Evolutionary conservation across 306 rosid species (phyloP).

Genomic region (Gastrolobium bilobum): DNA sequence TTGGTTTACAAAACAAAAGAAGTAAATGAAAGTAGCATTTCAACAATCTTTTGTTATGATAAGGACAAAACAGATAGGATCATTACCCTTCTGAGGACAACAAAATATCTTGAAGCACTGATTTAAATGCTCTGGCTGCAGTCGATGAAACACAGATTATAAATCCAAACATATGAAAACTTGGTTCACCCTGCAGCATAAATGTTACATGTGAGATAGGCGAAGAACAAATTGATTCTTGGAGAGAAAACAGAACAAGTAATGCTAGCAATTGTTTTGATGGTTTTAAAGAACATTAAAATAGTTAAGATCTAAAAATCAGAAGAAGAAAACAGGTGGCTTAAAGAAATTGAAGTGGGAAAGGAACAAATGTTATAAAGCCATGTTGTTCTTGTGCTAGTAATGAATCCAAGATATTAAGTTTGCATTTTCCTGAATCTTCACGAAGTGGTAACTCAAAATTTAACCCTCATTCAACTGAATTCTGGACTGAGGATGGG

Average conservation of each 20-base stretch:
- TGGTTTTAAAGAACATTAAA: not conserved
- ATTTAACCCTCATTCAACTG: constrained; percentile 1
- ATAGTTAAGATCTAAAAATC: not conserved
- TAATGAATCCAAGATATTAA: not conserved
- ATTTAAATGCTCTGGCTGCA: constrained; percentile 62
- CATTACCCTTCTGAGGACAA: constrained; percentile 59
- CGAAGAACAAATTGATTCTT: constrained; percentile 8
- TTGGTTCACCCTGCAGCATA: constrained; percentile 58
- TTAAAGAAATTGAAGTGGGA: not conserved
- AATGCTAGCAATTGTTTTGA: constrained; percentile 22
- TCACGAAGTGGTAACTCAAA: not conserved
- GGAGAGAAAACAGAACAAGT: not conserved
- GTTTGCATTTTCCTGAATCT: not conserved
- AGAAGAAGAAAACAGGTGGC: not conserved
- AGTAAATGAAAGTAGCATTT: not conserved
- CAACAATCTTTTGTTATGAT: not conserved
- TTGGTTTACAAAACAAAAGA: constrained; percentile 10
- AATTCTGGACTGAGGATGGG: not conserved
- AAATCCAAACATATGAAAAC: constrained; percentile 61
- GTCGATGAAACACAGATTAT: constrained; percentile 56
- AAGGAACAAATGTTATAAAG: not conserved
- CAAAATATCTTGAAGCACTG: constrained; percentile 61
- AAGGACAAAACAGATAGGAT: not conserved
- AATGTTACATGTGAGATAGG: constrained; percentile 12
- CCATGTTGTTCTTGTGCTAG: not conserved